Base-by-base conservation (phyloP, 345 rosid species). In the Gossypium longicalyx region DNA sequence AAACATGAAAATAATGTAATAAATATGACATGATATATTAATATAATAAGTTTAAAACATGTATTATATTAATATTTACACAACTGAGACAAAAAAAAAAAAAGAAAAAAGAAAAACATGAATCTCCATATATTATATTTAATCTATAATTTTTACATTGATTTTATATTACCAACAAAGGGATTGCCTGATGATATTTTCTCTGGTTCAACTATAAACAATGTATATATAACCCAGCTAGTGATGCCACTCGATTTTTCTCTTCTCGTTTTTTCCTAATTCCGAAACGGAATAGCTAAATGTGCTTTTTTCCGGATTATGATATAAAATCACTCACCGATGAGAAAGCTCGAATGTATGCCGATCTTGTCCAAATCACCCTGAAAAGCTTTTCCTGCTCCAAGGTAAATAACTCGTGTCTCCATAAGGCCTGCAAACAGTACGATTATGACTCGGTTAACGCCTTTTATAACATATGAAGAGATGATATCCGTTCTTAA, bases 351-450 rank as follows among this genome's bases (percentile, higher is more conserved):
- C 54, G 1, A 20, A 45, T 7, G 52, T 19, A 44, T n/a, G 20
- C 23, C 38, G 19, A 67, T 13, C 56, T 67, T 34, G 15, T 13
- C 16, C 0, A 12, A 29, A 67, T 87, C 82, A 86, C 48, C 77
- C 57, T 49, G 93, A 78, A 70, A 84, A 71, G 74, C 74, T 78
- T 79, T 85, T 85, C 80, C 74, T 77, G 75, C 80, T 90, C 89
- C 90, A 89, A 17, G 89, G 80, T 73, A 80, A 58, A 77, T 67
- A 83, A 65, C 81, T 52, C 38, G 77, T 72, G 76, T 86, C 91
- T 9, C 87, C 83, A 34, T 83, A 87, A 56, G 87, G 84, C 82
- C 96, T 87, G 86, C 77, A 74, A 74, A 70, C 48, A 25, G 77
- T 51, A 25, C 65, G 27, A 74, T n/a, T 27, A 19, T 54, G 57